Percentiles rank a stretch among this genome's conserved stretches.
Evolutionary conservation across 140 eudicot genomes (phyloP).

Genomic region (Cichorium intybus): DNA sequence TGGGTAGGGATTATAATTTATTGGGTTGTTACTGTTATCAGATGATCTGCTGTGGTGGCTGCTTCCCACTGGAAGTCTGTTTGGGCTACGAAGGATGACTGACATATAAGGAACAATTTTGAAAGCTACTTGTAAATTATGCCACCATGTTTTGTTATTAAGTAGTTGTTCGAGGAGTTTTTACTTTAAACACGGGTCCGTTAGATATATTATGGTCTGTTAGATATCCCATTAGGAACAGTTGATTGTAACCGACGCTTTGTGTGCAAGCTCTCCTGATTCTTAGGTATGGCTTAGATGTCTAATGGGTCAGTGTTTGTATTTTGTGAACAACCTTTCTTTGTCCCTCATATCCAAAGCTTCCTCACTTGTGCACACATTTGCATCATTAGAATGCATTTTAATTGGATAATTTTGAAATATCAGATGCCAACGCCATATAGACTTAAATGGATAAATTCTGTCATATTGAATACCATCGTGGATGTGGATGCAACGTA

Average conservation of each 20-base stretch:
- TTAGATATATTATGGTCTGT: background rate
- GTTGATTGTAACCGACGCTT: slow-evolving; percentile 11
- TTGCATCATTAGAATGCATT: no score
- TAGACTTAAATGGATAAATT: no score
- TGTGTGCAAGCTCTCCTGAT: slow-evolving; percentile 11
- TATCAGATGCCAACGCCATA: no score
- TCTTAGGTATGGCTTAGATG: slow-evolving; percentile 8
- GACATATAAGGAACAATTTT: slow-evolving; percentile 14
- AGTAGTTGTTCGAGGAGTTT: slow-evolving; percentile 5
- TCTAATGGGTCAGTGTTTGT: background rate
- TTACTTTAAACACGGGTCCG: background rate
- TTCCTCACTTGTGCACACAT: no score
- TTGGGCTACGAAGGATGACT: slow-evolving; percentile 9
- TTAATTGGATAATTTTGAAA: no score
- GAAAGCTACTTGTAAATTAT: slow-evolving; percentile 15
- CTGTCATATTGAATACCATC: no score
- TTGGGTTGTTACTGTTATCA: slow-evolving; percentile 4
- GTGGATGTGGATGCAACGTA: no score
- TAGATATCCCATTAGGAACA: background rate
- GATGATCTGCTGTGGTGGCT: slow-evolving; percentile 21
- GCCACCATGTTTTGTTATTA: slow-evolving; percentile 3
- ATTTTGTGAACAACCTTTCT: background rate
- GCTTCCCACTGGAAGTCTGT: slow-evolving; percentile 10
- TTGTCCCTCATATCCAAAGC: no score
- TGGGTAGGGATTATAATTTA: background rate